phyloP scores from a whole-genome alignment of 2,329 filamentous ascomycete species.

The Cucurbitaria berberidis region DNA sequence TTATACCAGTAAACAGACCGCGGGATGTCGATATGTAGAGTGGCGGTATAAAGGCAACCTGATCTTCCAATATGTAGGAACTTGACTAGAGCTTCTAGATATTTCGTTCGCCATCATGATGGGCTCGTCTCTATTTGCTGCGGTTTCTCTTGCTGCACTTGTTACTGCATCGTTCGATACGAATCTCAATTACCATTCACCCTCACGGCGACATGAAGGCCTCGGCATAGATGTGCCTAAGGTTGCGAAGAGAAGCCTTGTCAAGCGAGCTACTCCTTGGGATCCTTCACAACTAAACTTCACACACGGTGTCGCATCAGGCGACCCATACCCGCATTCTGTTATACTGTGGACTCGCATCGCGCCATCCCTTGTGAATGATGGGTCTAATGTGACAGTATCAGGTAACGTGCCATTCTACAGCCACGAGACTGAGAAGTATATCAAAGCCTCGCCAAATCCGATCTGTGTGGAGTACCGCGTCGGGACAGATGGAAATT shows the following conservation, averaged over 20 bases:
- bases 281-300: conserved; percentile 47
- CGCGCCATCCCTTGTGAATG: conserved; percentile 49
- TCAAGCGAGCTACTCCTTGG: conserved; percentile 36
- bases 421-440: conserved; percentile 61
- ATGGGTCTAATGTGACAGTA: conserved; percentile 57
- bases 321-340: conserved; percentile 53
- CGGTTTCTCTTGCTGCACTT: conserved; percentile 19
- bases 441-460: conserved; percentile 60
- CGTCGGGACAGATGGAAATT: conserved; percentile 58
- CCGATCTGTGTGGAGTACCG: conserved; percentile 73
- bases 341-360: conserved; percentile 47
- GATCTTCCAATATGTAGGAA: neutral
- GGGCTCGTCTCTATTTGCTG: conserved; percentile 19
- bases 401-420: conserved; percentile 62
- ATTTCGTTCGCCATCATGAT: conserved; percentile 11
- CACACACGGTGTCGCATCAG: conserved; percentile 56
- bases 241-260: conserved; percentile 60
- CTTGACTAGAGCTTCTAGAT: neutral
- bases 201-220: conserved; percentile 66
- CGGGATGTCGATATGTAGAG: neutral
- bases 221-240: conserved; percentile 69
- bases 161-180: conserved; percentile 29
- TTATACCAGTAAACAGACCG: neutral
- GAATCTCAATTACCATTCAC: conserved; percentile 71
- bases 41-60: conserved; percentile 3